Base-by-base conservation (phyloP, 345 rosid genomes). In the Salix purpurea region DNA sequence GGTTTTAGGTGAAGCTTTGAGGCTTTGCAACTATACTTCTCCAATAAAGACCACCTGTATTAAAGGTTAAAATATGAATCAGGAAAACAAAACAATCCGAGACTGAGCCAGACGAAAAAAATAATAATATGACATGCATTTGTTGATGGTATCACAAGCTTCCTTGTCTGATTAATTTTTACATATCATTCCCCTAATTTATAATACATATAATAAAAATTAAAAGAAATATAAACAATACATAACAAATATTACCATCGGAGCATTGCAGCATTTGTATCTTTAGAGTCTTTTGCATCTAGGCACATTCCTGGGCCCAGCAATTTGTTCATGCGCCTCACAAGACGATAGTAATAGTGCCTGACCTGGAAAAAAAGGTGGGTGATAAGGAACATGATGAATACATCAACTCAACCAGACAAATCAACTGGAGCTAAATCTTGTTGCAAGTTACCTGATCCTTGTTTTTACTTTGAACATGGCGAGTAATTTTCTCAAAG, bases 1-100 rank as follows among this genome's bases (percentile, higher is more conserved):
- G 98, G 99, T 86, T 92, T 96, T 74, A 92, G 83, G 83, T 94
- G 99, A 87, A 96, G 98, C 86, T 96, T 96, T 78, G 99, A 96
- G 79, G 98, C 98, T 88, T 93, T 94, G 86, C 97, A 96, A 82
- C 97, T 94, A 82, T 96, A 91, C 82, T 94, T 96, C 84, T 94
- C 99, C 86, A 96, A 85, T 78, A 96, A 87, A 81, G 99, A 92
- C 98, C 99, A 96, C 99, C 99, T 96, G 86, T 67, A 83, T 76
- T 79, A 77, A 42, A 78, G n/a, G 64, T 78, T 42, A 61, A 54
- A 30, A 72, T 24, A 66, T 15, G 39, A 32, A 56, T 50, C 65
- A 64, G 56, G 48, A 75, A 61, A 69, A 65, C 1, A 72, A 26
- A 70, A 18, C 48, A 32, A 65, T 37, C 26, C 56, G 7, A 61